A percentile compares a stretch with the other conserved stretches of the same genome.
Evolutionary conservation across 176 grass and related monocot species (phyloP).

Genomic region (Poa pratensis): DNA sequence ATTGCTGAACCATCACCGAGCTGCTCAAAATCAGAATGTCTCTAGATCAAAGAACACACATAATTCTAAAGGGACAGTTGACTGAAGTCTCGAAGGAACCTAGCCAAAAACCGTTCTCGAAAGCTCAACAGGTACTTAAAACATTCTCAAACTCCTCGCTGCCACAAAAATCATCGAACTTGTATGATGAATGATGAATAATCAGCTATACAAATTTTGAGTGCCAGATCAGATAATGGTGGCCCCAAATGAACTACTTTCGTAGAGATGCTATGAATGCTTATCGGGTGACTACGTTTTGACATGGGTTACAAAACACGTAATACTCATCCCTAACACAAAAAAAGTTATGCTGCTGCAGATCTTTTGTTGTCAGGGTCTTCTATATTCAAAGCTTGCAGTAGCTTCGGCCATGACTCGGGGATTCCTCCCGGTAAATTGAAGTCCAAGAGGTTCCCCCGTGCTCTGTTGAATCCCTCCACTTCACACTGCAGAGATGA

Average conservation of each 20-base stretch:
- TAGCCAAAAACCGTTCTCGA: too few species aligned
- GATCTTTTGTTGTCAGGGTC: slow-evolving; percentile 63
- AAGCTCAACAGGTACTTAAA: too few species aligned
- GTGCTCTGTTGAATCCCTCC: too few species aligned
- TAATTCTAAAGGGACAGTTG: too few species aligned
- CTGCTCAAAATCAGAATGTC: too few species aligned
- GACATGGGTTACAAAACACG: neutral
- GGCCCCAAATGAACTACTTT: slow-evolving; percentile 20
- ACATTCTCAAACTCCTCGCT: too few species aligned
- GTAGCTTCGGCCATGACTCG: slow-evolving; percentile 83
- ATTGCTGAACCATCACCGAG: too few species aligned
- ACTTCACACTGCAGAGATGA: too few species aligned
- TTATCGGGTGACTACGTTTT: neutral
- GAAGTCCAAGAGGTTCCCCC: too few species aligned
- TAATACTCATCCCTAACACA: neutral
- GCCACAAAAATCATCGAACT: too few species aligned
- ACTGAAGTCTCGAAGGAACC: too few species aligned
- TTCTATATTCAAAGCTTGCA: slow-evolving; percentile 77
- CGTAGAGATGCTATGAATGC: slow-evolving; percentile 35
- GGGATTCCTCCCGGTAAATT: slow-evolving; percentile 79
- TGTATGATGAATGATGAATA: slow-evolving; percentile 34
- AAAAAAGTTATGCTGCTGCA: slow-evolving; percentile 56
- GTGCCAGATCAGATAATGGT: slow-evolving; percentile 37
- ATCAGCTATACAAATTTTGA: slow-evolving; percentile 41
- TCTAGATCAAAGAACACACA: too few species aligned